phyloP scores from a whole-genome alignment of 345 rosid genomes.

The Dovyalis caffra region DNA sequence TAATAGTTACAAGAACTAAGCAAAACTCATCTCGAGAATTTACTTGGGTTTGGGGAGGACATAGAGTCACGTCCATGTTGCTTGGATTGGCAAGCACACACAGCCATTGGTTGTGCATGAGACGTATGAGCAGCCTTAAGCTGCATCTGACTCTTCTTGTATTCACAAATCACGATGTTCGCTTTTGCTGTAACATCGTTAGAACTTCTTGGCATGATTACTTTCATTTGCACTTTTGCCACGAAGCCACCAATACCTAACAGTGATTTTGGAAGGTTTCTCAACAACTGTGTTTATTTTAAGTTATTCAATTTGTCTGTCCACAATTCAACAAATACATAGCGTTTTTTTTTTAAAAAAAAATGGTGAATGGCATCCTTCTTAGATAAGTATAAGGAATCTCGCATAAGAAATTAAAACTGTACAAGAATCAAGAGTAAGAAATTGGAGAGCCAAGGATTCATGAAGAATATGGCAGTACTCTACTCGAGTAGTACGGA shows the following conservation, averaged over 20 bases:
- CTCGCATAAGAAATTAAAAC: too few species aligned
- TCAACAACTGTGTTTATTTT: not conserved
- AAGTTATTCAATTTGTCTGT: not conserved
- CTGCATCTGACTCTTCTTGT: not conserved
- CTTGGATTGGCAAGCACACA: not conserved
- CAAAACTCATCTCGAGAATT: not conserved
- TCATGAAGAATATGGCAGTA: too few species aligned
- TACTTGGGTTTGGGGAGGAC: not conserved
- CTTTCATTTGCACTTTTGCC: not conserved
- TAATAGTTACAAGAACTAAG: not conserved
- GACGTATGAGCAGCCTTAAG: not conserved
- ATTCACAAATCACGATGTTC: not conserved
- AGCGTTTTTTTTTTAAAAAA: too few species aligned
- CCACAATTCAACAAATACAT: not conserved
- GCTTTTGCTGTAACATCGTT: not conserved
- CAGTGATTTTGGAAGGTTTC: slow-evolving; percentile 1
- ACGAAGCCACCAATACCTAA: not conserved
- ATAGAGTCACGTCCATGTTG: not conserved
- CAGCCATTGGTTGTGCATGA: not conserved
- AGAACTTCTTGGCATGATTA: not conserved
- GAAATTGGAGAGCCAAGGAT: too few species aligned
- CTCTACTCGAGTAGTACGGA: too few species aligned
- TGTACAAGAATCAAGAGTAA: too few species aligned
- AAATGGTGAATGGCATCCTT: too few species aligned
- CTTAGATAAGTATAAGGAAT: too few species aligned